Evolutionary conservation across 495 filamentous ascomycete species (phyloP), one percentile per base, ranked within the genome.

Genomic region (Hypoxylon trugodes): DNA sequence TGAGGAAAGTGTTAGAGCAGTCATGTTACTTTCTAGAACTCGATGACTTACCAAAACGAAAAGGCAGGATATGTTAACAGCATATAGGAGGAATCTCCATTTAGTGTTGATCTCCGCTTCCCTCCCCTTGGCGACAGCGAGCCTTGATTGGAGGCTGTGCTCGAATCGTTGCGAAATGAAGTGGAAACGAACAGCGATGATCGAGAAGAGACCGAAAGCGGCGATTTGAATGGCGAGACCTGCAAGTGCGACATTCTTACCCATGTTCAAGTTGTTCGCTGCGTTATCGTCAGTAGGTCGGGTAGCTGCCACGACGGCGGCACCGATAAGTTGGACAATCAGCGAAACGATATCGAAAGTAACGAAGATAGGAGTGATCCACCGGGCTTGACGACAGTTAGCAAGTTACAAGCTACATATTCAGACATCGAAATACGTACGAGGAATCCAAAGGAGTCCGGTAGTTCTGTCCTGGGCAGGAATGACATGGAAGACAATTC

Each of bases 401-500:
- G 55, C 41, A 43, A 0, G 12, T 12, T 13, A 8, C 13, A 10
- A 1, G n/a, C n/a, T n/a, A 13, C 9, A 2, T 45, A 4, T 0
- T 6, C n/a, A 13, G 2, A 33, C 4, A 24, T 30, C 12, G 19
- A n/a, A 36, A 43, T 16, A 50, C 68, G 16, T 47, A 73, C 70
- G 76, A 3, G 81, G 77, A 1, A 81, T 73, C 79, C 80, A 84
- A 40, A 81, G 74, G 1, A 80, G 60, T 43, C 53, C 65, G 0
- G 73, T 69, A 2, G 79, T 81, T 16, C 76, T 68, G 24, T 66
- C 56, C 21, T 75, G 68, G 5, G 57, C 60, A 0, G 81, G 80
- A 2, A 82, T 76, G 19, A 80, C 71, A 9, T 78, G 69, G 48
- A 78, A 79, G 16, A 78, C 74, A 22, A 78, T 73, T 32, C 75